These are phyloP conservation scores for Nicotiana tomentosiformis DNA, from an alignment of 257 asterid species.

Conservation along the genomic window DNA sequence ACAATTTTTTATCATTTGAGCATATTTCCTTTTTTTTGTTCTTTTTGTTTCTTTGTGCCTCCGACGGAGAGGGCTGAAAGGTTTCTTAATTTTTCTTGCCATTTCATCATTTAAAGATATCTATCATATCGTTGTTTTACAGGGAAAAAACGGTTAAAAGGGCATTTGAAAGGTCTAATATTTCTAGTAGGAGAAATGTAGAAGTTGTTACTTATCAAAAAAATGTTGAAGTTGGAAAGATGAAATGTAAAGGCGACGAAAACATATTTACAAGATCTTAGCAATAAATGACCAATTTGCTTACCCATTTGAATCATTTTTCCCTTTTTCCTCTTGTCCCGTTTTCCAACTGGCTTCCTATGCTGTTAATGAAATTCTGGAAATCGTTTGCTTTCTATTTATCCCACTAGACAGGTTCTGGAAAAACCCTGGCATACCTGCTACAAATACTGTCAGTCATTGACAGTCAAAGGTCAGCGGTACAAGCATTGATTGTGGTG, in stretches of 20 bases:
- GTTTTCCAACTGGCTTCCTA: constrained; percentile 1
- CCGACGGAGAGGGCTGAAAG: neutral
- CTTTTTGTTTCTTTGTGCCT: neutral
- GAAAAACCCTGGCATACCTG: constrained; percentile 86
- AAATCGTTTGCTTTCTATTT: constrained; percentile 16
- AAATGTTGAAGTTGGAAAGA: neutral
- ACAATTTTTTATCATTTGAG: neutral
- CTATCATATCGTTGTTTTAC: neutral
- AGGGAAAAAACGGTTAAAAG: neutral
- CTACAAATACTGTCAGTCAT: constrained; percentile 62
- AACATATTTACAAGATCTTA: neutral
- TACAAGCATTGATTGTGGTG: constrained; percentile 84
- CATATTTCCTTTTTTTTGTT: neutral
- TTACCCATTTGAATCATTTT: neutral
- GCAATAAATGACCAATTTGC: neutral
- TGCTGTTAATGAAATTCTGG: constrained; percentile 14
- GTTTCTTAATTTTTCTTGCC: neutral
- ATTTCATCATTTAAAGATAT: neutral
- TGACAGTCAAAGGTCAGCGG: constrained; percentile 60
- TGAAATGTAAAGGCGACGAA: neutral
- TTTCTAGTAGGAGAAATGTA: neutral
- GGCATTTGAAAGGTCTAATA: neutral
- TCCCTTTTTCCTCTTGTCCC: constrained; percentile 8
- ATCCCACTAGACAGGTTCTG: constrained; percentile 91
- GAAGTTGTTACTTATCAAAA: neutral